These are phyloP conservation scores for Akanthomyces dipterigenus DNA, from an alignment of 2,329 filamentous ascomycete genomes.

Conservation along the genomic window DNA sequence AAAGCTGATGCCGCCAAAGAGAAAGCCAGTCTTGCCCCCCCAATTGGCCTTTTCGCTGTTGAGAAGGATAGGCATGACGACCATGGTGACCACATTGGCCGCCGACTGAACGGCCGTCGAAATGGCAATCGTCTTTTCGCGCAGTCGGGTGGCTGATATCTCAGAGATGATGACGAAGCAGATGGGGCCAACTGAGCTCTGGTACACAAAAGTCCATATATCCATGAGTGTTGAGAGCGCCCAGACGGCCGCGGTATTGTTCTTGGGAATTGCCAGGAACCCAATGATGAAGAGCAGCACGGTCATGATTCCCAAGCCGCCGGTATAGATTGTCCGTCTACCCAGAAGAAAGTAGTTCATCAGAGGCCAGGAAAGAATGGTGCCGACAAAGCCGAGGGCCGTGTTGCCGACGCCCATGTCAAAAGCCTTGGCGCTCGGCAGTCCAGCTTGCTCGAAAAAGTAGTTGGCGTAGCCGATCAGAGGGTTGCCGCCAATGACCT, in stretches of 20 bases:
- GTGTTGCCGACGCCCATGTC: constrained; percentile 30
- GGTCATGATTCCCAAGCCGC: constrained; percentile 19
- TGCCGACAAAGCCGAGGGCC: constrained; percentile 34
- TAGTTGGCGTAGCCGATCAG: constrained; percentile 55
- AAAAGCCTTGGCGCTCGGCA: constrained; percentile 17
- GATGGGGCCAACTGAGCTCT: constrained; percentile 35
- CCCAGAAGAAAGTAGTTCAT: constrained; percentile 30
- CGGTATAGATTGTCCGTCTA: constrained; percentile 33
- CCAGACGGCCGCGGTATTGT: constrained; percentile 27
- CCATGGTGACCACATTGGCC: constrained; percentile 17
- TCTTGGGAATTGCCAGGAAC: constrained; percentile 28
- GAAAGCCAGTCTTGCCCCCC: constrained; percentile 19
- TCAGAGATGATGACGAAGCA: constrained; percentile 35
- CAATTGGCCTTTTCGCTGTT: constrained; percentile 18
- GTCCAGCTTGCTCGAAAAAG: constrained; percentile 29
- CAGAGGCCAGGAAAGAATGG: constrained; percentile 33
- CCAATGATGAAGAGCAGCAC: constrained; percentile 35
- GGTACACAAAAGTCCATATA: constrained; percentile 36
- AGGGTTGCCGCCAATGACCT: constrained; percentile 57
- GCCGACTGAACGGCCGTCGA: constrained; percentile 21
- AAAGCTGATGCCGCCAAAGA: constrained; percentile 16
- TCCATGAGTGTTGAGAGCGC: constrained; percentile 32
- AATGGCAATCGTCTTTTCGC: constrained; percentile 26
- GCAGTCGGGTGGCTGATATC: constrained; percentile 29
- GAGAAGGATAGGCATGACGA: constrained; percentile 18